These are phyloP conservation scores for Fraxinus xanthoxyloides DNA, from an alignment of 305 asterid species.

Conservation along the genomic window DNA sequence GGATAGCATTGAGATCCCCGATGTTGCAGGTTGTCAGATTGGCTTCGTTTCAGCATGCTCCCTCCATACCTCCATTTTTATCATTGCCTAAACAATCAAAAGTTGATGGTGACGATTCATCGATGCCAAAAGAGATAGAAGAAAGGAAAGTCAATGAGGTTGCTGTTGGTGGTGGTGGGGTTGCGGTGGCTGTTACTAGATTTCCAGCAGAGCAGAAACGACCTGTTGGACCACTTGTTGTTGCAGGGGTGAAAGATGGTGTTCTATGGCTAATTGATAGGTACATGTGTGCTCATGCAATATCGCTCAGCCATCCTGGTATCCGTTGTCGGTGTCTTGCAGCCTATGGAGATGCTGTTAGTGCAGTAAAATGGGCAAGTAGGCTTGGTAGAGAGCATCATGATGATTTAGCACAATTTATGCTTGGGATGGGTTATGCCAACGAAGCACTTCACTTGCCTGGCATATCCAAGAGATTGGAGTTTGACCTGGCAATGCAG, in stretches of 20 bases:
- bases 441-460: conserved; percentile 98
- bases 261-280: conserved; percentile 91
- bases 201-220: conserved; percentile 96
- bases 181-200: conserved; percentile 89
- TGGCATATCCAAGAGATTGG: conserved; percentile 93
- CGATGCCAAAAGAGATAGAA: conserved; percentile 58
- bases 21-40: conserved; percentile 91
- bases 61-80: conserved; percentile 89
- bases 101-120: conserved; percentile 61
- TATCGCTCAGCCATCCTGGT: conserved; percentile 95
- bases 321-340: conserved; percentile 95
- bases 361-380: conserved; percentile 98
- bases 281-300: conserved; percentile 94
- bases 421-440: conserved; percentile 99
- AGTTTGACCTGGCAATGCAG: conserved; percentile 93
- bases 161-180: conserved; percentile 99
- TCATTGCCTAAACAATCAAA: conserved; percentile 76
- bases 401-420: conserved; percentile 92
- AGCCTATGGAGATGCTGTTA: conserved; percentile 96
- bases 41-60: conserved; percentile 90
- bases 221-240: conserved; percentile 87
- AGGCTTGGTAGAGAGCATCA: conserved; percentile 97
- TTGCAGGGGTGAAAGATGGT: conserved; percentile 94
- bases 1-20: conserved; percentile 75
- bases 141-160: conserved; percentile 77